phyloP scores from a whole-genome alignment of 371 early-diverging fungal genomes.

The Umbelopsis sp. region DNA sequence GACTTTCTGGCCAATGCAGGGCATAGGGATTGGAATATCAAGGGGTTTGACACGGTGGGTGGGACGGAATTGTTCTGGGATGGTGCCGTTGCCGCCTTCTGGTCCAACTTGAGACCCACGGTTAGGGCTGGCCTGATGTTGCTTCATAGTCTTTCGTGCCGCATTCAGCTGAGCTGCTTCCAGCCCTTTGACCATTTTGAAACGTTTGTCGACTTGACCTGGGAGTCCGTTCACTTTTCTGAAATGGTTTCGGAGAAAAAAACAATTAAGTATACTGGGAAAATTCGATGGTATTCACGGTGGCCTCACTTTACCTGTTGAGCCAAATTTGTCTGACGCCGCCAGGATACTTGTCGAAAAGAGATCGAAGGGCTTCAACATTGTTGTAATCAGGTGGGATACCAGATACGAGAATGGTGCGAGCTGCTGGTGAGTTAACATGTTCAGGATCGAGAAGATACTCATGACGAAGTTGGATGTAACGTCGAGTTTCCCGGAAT shows the following conservation, averaged over 20 bases:
- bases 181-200: slow-evolving; percentile 49
- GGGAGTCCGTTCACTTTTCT: slow-evolving; percentile 57
- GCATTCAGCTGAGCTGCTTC: slow-evolving; percentile 57
- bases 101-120: slow-evolving; percentile 20
- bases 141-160: slow-evolving; percentile 27
- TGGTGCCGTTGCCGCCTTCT: slow-evolving; percentile 24
- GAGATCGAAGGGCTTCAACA: slow-evolving; percentile 45
- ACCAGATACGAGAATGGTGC: slow-evolving; percentile 68
- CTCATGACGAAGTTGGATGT: slow-evolving; percentile 69
- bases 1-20: slow-evolving; percentile 65
- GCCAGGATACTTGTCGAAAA: slow-evolving; percentile 75
- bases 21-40: slow-evolving; percentile 45
- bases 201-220: slow-evolving; percentile 60
- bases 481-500: slow-evolving; percentile 65
- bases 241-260: neutral
- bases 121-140: slow-evolving; percentile 20
- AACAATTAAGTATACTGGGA: too few species aligned
- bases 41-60: slow-evolving; percentile 57
- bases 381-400: slow-evolving; percentile 56
- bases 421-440: slow-evolving; percentile 61
- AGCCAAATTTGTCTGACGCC: slow-evolving; percentile 73
- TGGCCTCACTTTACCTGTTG: slow-evolving; percentile 51
- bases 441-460: slow-evolving; percentile 64
- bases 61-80: slow-evolving; percentile 61
- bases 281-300: too few species aligned